Evolutionary conservation across 345 rosid genomes (phyloP).

Genomic region (Euphorbia lathyris): DNA sequence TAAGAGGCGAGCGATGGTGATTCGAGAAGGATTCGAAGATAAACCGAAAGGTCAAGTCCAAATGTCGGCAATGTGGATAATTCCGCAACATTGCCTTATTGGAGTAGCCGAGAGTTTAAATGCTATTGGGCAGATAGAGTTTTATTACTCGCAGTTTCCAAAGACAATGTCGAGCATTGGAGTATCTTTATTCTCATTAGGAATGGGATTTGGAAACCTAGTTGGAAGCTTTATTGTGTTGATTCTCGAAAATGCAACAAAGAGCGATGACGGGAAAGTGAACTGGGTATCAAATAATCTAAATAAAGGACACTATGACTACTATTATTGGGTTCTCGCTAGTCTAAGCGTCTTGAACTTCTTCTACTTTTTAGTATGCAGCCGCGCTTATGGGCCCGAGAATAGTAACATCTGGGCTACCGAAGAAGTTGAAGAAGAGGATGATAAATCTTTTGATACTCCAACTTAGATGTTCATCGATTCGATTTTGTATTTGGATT

Average conservation of each 20-base stretch:
- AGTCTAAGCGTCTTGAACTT: slow-evolving; percentile 34
- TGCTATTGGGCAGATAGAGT: slow-evolving; percentile 52
- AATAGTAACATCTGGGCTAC: slow-evolving; percentile 34
- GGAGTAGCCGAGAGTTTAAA: slow-evolving; percentile 51
- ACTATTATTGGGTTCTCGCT: slow-evolving; percentile 50
- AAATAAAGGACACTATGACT: slow-evolving; percentile 46
- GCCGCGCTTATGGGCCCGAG: slow-evolving; percentile 41
- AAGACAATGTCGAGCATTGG: slow-evolving; percentile 52
- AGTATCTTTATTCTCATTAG: slow-evolving; percentile 33
- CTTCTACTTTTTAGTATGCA: slow-evolving; percentile 33
- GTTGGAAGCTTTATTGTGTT: slow-evolving; percentile 37
- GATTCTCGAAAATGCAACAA: slow-evolving; percentile 19
- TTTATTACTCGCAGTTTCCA: slow-evolving; percentile 52
- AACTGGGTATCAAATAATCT: slow-evolving; percentile 48
- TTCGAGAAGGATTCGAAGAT: slow-evolving; percentile 23
- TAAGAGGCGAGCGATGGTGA: slow-evolving; percentile 29
- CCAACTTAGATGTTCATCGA: not conserved
- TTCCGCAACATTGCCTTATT: slow-evolving; percentile 37
- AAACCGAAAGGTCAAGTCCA: slow-evolving; percentile 12
- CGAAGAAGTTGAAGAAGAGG: slow-evolving; percentile 16
- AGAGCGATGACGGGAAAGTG: slow-evolving; percentile 9
- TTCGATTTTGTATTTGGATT: slow-evolving; percentile 1
- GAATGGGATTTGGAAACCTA: slow-evolving; percentile 37
- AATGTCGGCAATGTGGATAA: slow-evolving; percentile 47
- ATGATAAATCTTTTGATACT: not conserved